Base-by-base conservation (phyloP, 2,329 filamentous ascomycete species). In the Scorias spongiosa region DNA sequence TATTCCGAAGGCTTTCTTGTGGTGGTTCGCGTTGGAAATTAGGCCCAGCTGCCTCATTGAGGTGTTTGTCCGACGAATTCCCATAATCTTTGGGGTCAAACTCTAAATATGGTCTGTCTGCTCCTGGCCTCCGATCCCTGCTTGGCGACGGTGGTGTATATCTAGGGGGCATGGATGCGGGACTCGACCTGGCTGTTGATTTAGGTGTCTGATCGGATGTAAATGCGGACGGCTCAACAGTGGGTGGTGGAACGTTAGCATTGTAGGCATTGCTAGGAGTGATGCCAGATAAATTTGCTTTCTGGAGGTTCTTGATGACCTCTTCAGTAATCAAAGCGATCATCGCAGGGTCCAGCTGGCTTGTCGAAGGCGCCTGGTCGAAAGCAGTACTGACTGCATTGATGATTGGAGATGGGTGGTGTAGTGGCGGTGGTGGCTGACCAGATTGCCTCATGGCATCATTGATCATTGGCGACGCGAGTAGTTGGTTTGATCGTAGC, bases 251-350 rank as follows among this genome's bases (percentile, higher is more conserved):
- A 34, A 41, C 53, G 12, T 44, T 51, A 44, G 43, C 61, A 54
- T 44, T 48, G 8, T 45, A 50, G n/a, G 48, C 44, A 48, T 59
- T 57, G 36, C 56, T 50, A 10, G 49, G 29, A 36, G 44, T 44
- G 15, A 46, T 28, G 1, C 11, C 45, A 10, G 39, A 38, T 29
- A 54, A 29, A 45, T 51, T 55, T 47, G 50, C 51, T 18, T 45
- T 47, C 44, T 59, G 51, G 18, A 59, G 44, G 28, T 53, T 50
- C 48, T 58, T 65, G 52, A 67, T 67, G 29, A 70, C 67, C 46
- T 78, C 72, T 56, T 75, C 69, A 1, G 74, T 72, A 20, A 76
- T 70, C 44, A 65, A 71, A 40, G 74, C 70, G 42, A 81, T 68
- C 17, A 81, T 63, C 7, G 76, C 72, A 2, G 76, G 76, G 42